Base-by-base conservation (phyloP, 768 basidiomycete genomes). In the Naganishia randhawae region DNA sequence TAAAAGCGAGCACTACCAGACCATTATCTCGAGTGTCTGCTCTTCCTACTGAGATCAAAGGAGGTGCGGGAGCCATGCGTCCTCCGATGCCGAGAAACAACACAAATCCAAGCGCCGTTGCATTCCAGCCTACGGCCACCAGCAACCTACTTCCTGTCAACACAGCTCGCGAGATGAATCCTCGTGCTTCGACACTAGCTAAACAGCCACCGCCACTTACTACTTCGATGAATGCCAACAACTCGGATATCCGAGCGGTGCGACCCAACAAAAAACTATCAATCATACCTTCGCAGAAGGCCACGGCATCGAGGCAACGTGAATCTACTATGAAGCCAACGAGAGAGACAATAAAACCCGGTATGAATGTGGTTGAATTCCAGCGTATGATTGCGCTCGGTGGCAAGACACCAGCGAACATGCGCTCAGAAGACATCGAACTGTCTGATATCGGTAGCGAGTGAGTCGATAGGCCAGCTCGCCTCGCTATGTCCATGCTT, bases 401-500 rank as follows among this genome's bases (percentile, higher is more conserved):
- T 10, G 66, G 67, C 39, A 25, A 39, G 22, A 27, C 57, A 27
- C 22, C 57, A 41, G 57, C 57, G 10, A 61, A 75, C 69, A 64
- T 75, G 32, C 72, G 73, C 31, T 68, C 71, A 10, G 77, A 79
- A 55, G 80, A 81, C 55, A 77, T 94, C 73, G 92, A 93, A 74
- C 83, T 99, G 19, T 94, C 95, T 0, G 95, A 98, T 52, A 92
- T 96, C 75, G 89, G 92, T 74, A 92, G 90, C 81, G 95, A 97
- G 81, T 82, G 71, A 71, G 80, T 78, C 11, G 17, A 5, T 2
- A 14, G 31, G 19, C 22, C 19, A 17, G 42, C 8, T 19, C 17
- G 10, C 33, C 27, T n/a, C 8, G 33, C 22, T 2, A 41, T 25
- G 22, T 29, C 39, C 45, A 61, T 32, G 31, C 0, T 33, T 48